Evolutionary conservation across 306 rosid genomes (phyloP), one percentile per base, ranked within the genome.

Genomic region (Trifolium subterraneum): DNA sequence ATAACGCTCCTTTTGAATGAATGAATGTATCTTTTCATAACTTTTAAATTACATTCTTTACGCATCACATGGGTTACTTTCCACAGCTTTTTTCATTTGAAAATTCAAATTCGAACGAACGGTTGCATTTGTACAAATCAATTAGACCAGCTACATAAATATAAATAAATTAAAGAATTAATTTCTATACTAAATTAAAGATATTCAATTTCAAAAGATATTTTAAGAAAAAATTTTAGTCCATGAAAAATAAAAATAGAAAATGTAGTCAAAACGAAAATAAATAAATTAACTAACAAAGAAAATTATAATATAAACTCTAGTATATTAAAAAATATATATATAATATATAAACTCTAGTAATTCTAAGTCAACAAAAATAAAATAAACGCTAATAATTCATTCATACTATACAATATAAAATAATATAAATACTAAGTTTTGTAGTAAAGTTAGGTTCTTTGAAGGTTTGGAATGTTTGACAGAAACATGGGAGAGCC

Each of bases 51-150:
- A 33, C 39, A 33, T 12, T 7, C 79, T 83, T 80, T 65, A 35
- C 63, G 25, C 75, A 59, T 56, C 73, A 68, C 79, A 78, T 61
- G 70, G 64, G 16, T 75, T 73, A 15, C 54, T n/a, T 47, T 62
- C 47, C 35, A 18, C 16, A 58, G 64, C 47, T 69, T 69, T 69
- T 54, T 79, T 6, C 7, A 51, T 88, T 87, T 68, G 82, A 68
- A 84, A 79, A 79, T 88, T 88, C 87, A 88, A 88, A 86, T 88
- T 86, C 77, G 82, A 88, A 86, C 77, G 82, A 88, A 86, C 8
- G n/a, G 22, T 54, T 54, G 29, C 60, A 44, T 10, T 45, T 48
- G 27, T n/a, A 16, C 48, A 74, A 22, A 63, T 22, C 31, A 67
- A 68, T 68, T 16, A 16, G 67, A 85, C 75, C 36, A 63, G 68